Percentiles rank a stretch among this genome's conserved stretches.
These are phyloP conservation scores for Phellopilus nigrolimitatus DNA, from an alignment of 1,284 basidiomycete genomes.

Conservation along the genomic window DNA sequence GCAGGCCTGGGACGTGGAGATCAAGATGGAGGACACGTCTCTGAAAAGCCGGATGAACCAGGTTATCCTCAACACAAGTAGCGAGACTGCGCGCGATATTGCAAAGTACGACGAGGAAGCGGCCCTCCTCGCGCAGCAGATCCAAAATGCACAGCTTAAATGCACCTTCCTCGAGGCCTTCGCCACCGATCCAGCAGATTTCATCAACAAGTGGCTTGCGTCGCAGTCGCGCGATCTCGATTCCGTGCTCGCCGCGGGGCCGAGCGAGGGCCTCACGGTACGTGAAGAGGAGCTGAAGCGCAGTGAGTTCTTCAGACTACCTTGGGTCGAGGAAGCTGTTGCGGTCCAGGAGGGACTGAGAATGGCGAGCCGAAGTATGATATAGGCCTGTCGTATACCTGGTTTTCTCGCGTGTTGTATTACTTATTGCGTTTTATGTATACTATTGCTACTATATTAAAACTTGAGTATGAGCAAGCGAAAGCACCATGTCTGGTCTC, in stretches of 20 bases:
- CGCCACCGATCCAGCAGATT: constrained; percentile 72
- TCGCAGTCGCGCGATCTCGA: constrained; percentile 91
- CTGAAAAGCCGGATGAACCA: constrained; percentile 73
- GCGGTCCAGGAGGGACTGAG: constrained; percentile 53
- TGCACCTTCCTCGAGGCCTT: constrained; percentile 84
- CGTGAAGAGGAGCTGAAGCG: constrained; percentile 83
- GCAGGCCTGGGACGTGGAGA: constrained; percentile 81
- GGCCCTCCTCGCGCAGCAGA: constrained; percentile 71
- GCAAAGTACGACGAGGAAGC: constrained; percentile 87
- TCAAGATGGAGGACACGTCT: constrained; percentile 81
- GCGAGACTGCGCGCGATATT: constrained; percentile 65
- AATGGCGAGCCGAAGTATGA: constrained; percentile 36
- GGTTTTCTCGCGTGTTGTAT: background rate
- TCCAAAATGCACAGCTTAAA: constrained; percentile 84
- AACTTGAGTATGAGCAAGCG: too few relatives aligned
- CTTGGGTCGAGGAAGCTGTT: constrained; percentile 80
- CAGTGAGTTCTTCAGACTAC: constrained; percentile 85
- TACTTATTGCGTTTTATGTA: background rate
- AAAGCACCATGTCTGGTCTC: too few relatives aligned
- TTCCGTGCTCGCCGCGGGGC: constrained; percentile 82
- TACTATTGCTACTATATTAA: background rate
- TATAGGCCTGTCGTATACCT: too few relatives aligned
- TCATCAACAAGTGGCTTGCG: constrained; percentile 87
- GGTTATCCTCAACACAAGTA: constrained; percentile 68
- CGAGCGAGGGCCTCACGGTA: constrained; percentile 74